phyloP scores from a whole-genome alignment of 176 grass and related monocot genomes.

The Bromus sterilis region DNA sequence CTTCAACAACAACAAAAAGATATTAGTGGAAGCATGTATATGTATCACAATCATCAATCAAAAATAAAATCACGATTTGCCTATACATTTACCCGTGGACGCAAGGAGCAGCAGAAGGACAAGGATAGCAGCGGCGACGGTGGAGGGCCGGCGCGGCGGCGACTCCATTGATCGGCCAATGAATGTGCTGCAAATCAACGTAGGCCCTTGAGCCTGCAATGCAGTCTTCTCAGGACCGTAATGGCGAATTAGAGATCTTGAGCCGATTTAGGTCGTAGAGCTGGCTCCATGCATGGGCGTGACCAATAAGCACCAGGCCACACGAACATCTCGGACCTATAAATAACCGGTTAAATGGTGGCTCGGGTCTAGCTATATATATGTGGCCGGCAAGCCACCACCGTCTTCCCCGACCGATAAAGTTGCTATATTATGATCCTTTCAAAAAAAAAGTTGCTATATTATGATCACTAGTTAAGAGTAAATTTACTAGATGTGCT shows the following conservation, averaged over 20 bases:
- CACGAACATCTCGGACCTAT: not conserved
- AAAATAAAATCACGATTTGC: not conserved
- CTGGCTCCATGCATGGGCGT: not conserved
- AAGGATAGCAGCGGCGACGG: not conserved
- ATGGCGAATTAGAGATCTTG: not conserved
- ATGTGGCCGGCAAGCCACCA: not conserved
- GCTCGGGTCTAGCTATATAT: not conserved
- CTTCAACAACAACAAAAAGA: no score
- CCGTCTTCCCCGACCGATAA: not conserved
- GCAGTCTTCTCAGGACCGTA: not conserved
- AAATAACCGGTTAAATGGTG: not conserved
- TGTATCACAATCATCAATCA: not conserved
- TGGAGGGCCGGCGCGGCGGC: not conserved
- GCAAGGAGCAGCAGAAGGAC: not conserved
- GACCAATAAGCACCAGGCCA: not conserved
- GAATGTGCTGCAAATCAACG: not conserved
- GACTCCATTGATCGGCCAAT: not conserved
- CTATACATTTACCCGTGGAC: not conserved
- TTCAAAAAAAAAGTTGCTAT: no score
- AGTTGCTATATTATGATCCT: no score
- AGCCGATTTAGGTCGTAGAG: not conserved
- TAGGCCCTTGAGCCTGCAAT: not conserved
- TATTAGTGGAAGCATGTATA: no score
- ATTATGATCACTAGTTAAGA: no score
- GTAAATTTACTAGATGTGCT: no score